Evolutionary conservation across 306 rosid species (phyloP).

Genomic region (Senna tora): DNA sequence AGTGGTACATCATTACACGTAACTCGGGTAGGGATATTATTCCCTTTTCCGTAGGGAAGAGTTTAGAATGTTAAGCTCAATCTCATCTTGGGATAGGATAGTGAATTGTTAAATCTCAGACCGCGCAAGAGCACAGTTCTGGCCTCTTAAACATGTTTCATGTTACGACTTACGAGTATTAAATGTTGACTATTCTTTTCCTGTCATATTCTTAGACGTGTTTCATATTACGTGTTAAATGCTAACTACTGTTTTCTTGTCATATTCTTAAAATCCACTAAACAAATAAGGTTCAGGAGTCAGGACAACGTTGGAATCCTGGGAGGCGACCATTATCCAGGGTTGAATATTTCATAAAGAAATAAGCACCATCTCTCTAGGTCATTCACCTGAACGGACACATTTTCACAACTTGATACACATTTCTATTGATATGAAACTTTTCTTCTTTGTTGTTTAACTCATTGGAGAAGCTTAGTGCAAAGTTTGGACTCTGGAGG

Average conservation of each 20-base stretch:
- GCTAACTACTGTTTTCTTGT: background rate
- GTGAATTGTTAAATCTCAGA: background rate
- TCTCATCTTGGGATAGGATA: too few species aligned
- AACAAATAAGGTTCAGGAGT: background rate
- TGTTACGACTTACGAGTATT: too few species aligned
- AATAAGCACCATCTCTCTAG: too few species aligned
- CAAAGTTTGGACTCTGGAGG: background rate
- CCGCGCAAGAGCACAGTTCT: background rate
- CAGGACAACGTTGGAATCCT: background rate
- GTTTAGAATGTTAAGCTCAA: background rate
- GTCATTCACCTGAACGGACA: too few species aligned
- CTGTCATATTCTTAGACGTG: too few species aligned
- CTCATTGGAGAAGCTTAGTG: background rate
- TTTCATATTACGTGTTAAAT: background rate
- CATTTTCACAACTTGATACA: too few species aligned
- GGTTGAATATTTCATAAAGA: too few species aligned
- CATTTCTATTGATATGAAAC: too few species aligned
- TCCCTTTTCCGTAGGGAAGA: background rate
- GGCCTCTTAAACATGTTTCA: background rate
- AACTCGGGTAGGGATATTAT: background rate
- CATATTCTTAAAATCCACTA: background rate
- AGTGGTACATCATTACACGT: constrained; percentile 15
- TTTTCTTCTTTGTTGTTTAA: background rate
- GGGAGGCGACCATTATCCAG: too few species aligned
- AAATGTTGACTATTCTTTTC: too few species aligned